phyloP scores from a whole-genome alignment of 371 early-diverging fungal genomes.

The Mortierella sp. region DNA sequence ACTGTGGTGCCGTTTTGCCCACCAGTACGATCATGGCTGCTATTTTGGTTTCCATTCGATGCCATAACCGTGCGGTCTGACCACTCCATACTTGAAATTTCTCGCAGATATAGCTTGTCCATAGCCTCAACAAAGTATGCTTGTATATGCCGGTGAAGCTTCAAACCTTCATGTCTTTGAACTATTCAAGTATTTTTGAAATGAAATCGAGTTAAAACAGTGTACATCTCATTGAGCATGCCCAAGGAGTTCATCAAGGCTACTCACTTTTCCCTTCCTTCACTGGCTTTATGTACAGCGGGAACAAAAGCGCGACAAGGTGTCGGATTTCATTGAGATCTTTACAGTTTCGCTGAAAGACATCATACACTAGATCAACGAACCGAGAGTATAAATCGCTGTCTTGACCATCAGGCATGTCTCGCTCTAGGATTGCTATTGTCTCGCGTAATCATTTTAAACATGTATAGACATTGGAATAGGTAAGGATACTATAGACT shows the following conservation, averaged over 20 bases:
- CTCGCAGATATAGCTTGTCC: conserved; percentile 86
- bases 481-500: conserved; percentile 3
- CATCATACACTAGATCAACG: conserved; percentile 78
- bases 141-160: conserved; percentile 79
- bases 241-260: background rate
- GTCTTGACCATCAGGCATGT: conserved; percentile 75
- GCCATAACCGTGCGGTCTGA: conserved; percentile 58
- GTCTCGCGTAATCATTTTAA: conserved; percentile 59
- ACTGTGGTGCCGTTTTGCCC: background rate
- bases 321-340: conserved; percentile 90
- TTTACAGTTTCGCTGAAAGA: conserved; percentile 82
- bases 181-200: conserved; percentile 25
- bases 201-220: no score
- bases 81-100: conserved; percentile 90
- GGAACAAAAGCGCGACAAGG: conserved; percentile 81
- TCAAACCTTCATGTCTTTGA: conserved; percentile 68
- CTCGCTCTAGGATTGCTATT: conserved; percentile 75
- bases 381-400: conserved; percentile 72
- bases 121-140: conserved; percentile 83
- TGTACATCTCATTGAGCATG: background rate
- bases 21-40: background rate
- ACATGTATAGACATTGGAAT: conserved; percentile 2
- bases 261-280: conserved; percentile 74
- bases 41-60: conserved; percentile 8
- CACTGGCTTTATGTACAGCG: conserved; percentile 86